Evolutionary conservation across 164 flowering plant species (phyloP).

Genomic region (Dillenia suffruticosa): DNA sequence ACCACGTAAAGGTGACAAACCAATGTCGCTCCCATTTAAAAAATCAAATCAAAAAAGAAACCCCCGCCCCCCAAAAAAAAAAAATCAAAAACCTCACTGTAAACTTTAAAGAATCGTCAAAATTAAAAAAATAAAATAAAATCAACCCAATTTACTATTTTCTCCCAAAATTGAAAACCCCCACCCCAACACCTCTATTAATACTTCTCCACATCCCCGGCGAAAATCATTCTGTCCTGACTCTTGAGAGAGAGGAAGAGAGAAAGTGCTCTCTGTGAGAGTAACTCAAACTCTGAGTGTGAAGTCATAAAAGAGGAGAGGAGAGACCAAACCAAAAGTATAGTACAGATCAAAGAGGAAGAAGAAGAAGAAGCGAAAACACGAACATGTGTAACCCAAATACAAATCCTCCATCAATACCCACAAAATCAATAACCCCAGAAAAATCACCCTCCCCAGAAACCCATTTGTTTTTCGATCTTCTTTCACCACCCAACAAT

Average conservation of each 20-base stretch:
- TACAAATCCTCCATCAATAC: slow-evolving; percentile 2
- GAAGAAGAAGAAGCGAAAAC: background rate
- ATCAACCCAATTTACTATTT: too few species aligned
- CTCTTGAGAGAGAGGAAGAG: background rate
- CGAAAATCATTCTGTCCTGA: too few species aligned
- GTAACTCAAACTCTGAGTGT: background rate
- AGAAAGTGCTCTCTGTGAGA: slow-evolving; percentile 1
- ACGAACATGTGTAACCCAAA: slow-evolving; percentile 40
- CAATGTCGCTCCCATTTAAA: too few species aligned
- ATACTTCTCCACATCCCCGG: background rate
- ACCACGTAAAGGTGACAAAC: too few species aligned
- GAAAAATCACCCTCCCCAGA: slow-evolving; percentile 12
- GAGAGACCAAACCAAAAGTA: background rate
- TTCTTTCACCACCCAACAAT: slow-evolving; percentile 21
- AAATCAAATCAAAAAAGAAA: too few species aligned
- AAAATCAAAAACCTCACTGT: too few species aligned
- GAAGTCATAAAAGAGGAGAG: background rate
- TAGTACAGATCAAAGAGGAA: slow-evolving; percentile 9
- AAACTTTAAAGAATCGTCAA: too few species aligned
- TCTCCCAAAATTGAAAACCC: too few species aligned
- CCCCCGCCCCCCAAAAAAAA: too few species aligned
- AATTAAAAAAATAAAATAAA: too few species aligned
- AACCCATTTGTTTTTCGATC: slow-evolving; percentile 28
- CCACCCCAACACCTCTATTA: background rate
- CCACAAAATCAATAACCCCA: slow-evolving; percentile 1